A percentile compares a stretch with the other conserved stretches of the same genome.
These are phyloP conservation scores for Neurospora intermedia DNA, from an alignment of 495 filamentous ascomycete species.

Conservation along the genomic window DNA sequence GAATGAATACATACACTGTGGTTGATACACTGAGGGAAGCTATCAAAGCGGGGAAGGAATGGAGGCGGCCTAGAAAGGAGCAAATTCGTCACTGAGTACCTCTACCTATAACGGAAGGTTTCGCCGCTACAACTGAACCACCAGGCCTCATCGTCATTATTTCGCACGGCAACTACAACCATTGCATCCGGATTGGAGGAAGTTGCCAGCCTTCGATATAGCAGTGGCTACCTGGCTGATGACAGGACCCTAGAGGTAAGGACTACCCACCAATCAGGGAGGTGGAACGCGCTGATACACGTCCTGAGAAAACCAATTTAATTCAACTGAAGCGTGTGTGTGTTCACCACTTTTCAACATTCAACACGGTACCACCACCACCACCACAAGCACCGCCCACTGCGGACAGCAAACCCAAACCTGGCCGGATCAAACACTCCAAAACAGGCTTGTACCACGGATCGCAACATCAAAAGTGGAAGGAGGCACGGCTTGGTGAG, in stretches of 20 bases:
- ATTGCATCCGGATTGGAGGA: not conserved
- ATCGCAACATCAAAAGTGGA: not conserved
- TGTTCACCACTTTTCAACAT: constrained; percentile 1
- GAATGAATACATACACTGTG: constrained; percentile 22
- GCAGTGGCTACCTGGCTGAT: not conserved
- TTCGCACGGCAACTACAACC: not conserved
- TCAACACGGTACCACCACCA: not conserved
- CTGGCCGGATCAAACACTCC: not conserved
- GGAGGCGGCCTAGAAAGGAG: not conserved
- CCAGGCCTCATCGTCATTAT: not conserved
- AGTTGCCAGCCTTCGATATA: not conserved
- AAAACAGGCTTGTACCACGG: not conserved
- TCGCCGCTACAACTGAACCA: not conserved
- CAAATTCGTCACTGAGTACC: not conserved
- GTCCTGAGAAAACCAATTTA: constrained; percentile 20
- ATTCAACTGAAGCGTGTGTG: constrained; percentile 20
- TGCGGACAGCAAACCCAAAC: not conserved
- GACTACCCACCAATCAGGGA: constrained; percentile 21
- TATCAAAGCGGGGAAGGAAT: not conserved
- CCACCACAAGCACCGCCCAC: not conserved
- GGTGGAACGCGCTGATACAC: constrained; percentile 23
- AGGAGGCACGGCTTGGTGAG: not conserved
- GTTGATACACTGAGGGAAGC: not conserved
- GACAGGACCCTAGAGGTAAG: not conserved
- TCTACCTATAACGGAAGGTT: not conserved